Conservation (phyloP, 352 stramenopile species). For the Plasmopara viticola region DNA sequence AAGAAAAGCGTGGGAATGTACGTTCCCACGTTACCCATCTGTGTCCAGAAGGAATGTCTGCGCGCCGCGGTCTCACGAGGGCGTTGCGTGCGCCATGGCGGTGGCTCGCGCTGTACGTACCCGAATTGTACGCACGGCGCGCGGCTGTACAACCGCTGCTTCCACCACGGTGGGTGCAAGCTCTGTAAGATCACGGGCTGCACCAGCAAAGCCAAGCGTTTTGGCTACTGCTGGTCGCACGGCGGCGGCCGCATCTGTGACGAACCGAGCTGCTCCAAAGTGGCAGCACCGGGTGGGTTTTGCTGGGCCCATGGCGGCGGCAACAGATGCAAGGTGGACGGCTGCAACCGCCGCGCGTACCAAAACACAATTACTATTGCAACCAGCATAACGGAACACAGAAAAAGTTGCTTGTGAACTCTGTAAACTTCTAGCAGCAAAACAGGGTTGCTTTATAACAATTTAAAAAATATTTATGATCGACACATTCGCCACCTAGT, state of each 20-base stretch:
- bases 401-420: no score
- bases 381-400: constrained; percentile 45
- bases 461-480: no score
- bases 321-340: constrained; percentile 59
- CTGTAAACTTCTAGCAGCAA: neutral
- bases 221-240: constrained; percentile 66
- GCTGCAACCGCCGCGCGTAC: constrained; percentile 65
- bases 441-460: no score
- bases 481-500: no score
- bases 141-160: constrained; percentile 56
- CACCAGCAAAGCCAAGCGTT: constrained; percentile 65
- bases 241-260: constrained; percentile 62
- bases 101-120: constrained; percentile 50
- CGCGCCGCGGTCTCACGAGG: constrained; percentile 48
- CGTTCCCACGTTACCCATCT: constrained; percentile 55
- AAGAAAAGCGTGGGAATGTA: constrained; percentile 61
- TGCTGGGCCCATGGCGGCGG: constrained; percentile 68
- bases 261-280: constrained; percentile 42
- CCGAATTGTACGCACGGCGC: constrained; percentile 53
- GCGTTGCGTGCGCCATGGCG: constrained; percentile 47
- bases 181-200: constrained; percentile 56
- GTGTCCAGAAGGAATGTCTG: constrained; percentile 42
- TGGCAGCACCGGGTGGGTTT: constrained; percentile 55
- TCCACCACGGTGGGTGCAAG: constrained; percentile 62
- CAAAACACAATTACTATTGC: constrained; percentile 62